These are phyloP conservation scores for Lecanicillium sp. DNA, from an alignment of 2,329 filamentous ascomycete genomes.

Conservation along the genomic window DNA sequence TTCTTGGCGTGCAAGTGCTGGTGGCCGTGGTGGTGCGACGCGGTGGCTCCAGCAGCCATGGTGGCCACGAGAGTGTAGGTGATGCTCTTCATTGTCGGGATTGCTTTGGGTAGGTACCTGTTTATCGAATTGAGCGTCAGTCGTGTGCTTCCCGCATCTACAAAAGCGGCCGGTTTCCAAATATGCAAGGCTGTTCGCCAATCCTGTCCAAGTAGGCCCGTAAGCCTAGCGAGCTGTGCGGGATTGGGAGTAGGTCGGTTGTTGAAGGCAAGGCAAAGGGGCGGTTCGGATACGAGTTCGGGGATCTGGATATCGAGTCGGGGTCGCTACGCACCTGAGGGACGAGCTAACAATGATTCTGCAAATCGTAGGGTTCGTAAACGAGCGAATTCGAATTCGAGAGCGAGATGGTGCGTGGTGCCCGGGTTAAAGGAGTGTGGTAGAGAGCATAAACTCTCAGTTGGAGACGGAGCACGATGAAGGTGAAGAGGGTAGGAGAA, in stretches of 20 bases:
- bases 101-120: too few species aligned
- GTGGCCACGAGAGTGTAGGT: slow-evolving; percentile 43
- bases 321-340: not conserved
- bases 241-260: too few species aligned
- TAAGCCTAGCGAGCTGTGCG: too few species aligned
- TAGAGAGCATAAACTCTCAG: slow-evolving; percentile 46
- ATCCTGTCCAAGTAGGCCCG: too few species aligned
- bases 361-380: slow-evolving; percentile 11
- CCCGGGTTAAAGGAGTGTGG: slow-evolving; percentile 43
- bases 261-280: too few species aligned
- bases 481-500: slow-evolving; percentile 5
- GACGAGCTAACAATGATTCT: not conserved
- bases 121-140: too few species aligned
- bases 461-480: slow-evolving; percentile 27
- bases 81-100: slow-evolving; percentile 8
- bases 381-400: slow-evolving; percentile 20
- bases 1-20: slow-evolving; percentile 51
- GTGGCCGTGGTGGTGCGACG: slow-evolving; percentile 55
- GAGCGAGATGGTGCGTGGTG: slow-evolving; percentile 20
- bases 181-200: too few species aligned
- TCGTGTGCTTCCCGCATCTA: not conserved
- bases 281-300: too few species aligned
- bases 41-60: slow-evolving; percentile 43
- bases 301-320: too few species aligned
- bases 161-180: too few species aligned